These are phyloP conservation scores for Tuber borchii DNA, from an alignment of 495 filamentous ascomycete genomes.

Conservation along the genomic window DNA sequence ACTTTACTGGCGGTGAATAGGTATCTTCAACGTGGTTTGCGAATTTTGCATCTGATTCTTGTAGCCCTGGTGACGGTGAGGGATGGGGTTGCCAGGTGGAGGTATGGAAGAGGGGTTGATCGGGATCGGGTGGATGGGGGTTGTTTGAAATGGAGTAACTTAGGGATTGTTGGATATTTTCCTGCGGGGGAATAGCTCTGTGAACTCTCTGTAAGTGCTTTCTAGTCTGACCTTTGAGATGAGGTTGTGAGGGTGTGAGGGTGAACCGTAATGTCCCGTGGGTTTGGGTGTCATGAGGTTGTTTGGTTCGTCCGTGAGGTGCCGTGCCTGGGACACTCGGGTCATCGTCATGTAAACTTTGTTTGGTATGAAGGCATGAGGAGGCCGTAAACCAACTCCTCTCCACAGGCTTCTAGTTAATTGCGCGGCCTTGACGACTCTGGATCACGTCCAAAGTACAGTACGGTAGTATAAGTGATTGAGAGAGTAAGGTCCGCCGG, in stretches of 20 bases:
- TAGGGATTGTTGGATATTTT: neutral
- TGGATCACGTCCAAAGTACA: neutral
- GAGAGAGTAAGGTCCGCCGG: neutral
- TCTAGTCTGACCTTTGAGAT: neutral
- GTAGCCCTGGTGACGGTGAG: slow-evolving; percentile 3
- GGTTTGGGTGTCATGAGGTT: neutral
- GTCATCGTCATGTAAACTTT: neutral
- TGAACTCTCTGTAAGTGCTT: neutral
- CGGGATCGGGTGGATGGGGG: neutral
- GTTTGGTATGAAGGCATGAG: neutral
- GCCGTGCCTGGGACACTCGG: neutral
- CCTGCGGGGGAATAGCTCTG: neutral
- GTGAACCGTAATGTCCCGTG: neutral
- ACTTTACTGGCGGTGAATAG: slow-evolving; percentile 1
- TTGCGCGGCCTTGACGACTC: neutral
- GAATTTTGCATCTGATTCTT: slow-evolving; percentile 1
- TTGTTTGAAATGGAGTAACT: neutral
- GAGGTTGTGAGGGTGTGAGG: neutral
- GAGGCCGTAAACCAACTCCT: neutral
- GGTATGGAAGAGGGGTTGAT: neutral
- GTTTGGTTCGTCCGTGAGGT: neutral
- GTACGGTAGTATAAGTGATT: neutral
- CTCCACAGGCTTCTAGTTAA: neutral
- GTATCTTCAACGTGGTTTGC: neutral
- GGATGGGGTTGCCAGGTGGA: neutral